These are phyloP conservation scores for Grifola frondosa DNA, from an alignment of 1,284 basidiomycete species.

Conservation along the genomic window DNA sequence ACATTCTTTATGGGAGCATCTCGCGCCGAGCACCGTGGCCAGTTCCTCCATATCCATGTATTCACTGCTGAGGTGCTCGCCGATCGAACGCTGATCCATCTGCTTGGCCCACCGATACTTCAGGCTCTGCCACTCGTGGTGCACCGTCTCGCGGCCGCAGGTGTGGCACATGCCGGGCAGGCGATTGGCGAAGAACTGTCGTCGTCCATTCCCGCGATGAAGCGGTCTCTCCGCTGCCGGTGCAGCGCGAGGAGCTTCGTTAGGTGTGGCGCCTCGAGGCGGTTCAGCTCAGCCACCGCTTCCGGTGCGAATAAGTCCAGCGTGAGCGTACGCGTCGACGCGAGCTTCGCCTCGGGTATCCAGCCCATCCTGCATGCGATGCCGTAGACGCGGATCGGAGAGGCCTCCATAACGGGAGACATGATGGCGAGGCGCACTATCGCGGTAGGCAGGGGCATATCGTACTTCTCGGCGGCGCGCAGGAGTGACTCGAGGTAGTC, in stretches of 20 bases:
- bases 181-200: constrained; percentile 20
- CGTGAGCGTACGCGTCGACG: constrained; percentile 41
- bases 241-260: constrained; percentile 24
- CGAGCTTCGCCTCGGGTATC: constrained; percentile 49
- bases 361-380: constrained; percentile 55
- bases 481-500: constrained; percentile 50
- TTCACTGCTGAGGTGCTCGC: constrained; percentile 7
- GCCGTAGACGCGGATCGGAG: constrained; percentile 50
- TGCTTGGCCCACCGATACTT: constrained; percentile 20
- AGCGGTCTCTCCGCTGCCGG: constrained; percentile 16
- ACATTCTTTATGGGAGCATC: too few species aligned
- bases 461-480: constrained; percentile 62
- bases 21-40: constrained; percentile 6
- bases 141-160: background rate
- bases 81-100: constrained; percentile 14
- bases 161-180: constrained; percentile 6
- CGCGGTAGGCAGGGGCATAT: constrained; percentile 56
- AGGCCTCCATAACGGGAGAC: constrained; percentile 42
- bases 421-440: constrained; percentile 50
- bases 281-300: constrained; percentile 12
- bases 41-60: constrained; percentile 20
- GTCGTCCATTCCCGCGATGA: constrained; percentile 21
- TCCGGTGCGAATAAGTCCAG: constrained; percentile 46
- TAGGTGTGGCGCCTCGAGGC: constrained; percentile 15
- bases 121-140: constrained; percentile 15